phyloP scores from a whole-genome alignment of 1,284 basidiomycete species.

The Apiotrichum laibachii region DNA sequence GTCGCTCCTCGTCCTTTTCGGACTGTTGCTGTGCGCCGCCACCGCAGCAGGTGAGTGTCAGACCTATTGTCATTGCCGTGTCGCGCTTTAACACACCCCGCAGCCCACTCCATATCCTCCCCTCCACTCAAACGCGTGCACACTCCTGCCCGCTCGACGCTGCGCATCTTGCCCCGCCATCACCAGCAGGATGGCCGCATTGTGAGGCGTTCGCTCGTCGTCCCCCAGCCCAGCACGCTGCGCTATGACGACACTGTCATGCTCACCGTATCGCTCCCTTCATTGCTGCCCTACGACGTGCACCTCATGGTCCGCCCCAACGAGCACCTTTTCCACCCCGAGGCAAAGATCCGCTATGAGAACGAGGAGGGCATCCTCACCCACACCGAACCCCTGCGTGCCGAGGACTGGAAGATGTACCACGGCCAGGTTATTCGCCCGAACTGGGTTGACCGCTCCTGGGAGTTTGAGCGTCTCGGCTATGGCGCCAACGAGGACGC shows the following conservation, averaged over 20 bases:
- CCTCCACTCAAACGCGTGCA: conserved; percentile 41
- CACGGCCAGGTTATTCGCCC: conserved; percentile 66
- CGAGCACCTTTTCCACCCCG: conserved; percentile 70
- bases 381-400: conserved; percentile 17
- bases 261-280: conserved; percentile 35
- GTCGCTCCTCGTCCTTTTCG: background rate
- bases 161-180: conserved; percentile 60
- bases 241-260: conserved; percentile 41
- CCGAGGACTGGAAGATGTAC: conserved; percentile 56
- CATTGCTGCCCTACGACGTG: conserved; percentile 30
- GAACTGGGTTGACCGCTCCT: conserved; percentile 52
- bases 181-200: conserved; percentile 17
- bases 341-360: conserved; percentile 58
- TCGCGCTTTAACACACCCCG: background rate
- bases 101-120: conserved; percentile 42
- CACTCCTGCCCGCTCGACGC: conserved; percentile 27
- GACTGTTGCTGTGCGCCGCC: background rate
- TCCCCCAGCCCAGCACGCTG: conserved; percentile 32
- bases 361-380: conserved; percentile 1
- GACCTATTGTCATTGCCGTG: background rate
- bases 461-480: conserved; percentile 31
- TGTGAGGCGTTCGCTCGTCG: conserved; percentile 14
- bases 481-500: conserved; percentile 22
- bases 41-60: background rate
- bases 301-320: conserved; percentile 65